Conservation (phyloP, 1,284 basidiomycete species). For the Tylopilus orsonianus region DNA sequence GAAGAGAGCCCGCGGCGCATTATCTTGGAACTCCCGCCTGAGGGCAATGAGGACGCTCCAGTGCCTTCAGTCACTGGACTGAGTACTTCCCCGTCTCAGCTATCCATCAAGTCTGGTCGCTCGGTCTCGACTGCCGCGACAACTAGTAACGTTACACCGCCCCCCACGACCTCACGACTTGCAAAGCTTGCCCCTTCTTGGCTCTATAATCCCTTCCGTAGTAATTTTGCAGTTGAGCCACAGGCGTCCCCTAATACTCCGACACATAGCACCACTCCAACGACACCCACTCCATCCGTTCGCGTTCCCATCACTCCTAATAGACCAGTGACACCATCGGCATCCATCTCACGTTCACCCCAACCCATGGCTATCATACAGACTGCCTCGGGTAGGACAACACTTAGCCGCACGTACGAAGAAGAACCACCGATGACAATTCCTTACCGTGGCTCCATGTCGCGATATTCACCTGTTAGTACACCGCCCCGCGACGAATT, state of each 20-base stretch:
- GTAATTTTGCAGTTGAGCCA: slow-evolving; percentile 52
- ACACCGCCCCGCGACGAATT: slow-evolving; percentile 67
- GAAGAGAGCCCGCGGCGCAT: slow-evolving; percentile 64
- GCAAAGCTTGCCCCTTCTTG: slow-evolving; percentile 70
- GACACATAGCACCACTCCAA: slow-evolving; percentile 37
- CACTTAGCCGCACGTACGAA: slow-evolving; percentile 51
- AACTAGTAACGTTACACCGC: slow-evolving; percentile 15
- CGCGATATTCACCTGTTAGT: slow-evolving; percentile 59
- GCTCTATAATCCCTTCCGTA: slow-evolving; percentile 74
- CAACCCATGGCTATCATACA: slow-evolving; percentile 59
- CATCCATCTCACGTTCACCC: slow-evolving; percentile 38
- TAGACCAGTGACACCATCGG: slow-evolving; percentile 28
- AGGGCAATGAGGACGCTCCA: slow-evolving; percentile 38
- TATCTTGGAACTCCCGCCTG: slow-evolving; percentile 48
- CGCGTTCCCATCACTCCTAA: slow-evolving; percentile 33
- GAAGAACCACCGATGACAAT: slow-evolving; percentile 48
- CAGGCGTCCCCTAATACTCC: slow-evolving; percentile 46
- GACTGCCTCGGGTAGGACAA: slow-evolving; percentile 39
- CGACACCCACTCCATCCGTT: slow-evolving; percentile 31
- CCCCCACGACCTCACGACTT: slow-evolving; percentile 37
- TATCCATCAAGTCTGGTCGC: slow-evolving; percentile 55
- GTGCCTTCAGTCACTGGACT: slow-evolving; percentile 37
- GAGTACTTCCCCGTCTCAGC: slow-evolving; percentile 67
- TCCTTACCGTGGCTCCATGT: slow-evolving; percentile 43
- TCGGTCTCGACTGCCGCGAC: slow-evolving; percentile 33